Conservation (phyloP, 768 basidiomycete genomes). For the Dacryopinax primogenitus region DNA sequence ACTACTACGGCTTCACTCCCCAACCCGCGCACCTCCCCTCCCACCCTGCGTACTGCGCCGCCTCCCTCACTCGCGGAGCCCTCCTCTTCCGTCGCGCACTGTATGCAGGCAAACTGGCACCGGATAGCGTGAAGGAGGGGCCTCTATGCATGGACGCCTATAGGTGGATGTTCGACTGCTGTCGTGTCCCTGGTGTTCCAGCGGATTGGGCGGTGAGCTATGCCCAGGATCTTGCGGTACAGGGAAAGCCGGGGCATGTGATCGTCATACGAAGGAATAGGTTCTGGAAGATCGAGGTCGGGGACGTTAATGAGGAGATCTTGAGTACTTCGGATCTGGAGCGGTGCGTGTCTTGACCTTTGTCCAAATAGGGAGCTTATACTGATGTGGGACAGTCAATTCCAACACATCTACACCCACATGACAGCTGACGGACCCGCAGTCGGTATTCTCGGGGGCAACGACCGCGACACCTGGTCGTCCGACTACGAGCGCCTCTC, state of each 20-base stretch:
- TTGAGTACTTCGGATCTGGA: slow-evolving; percentile 54
- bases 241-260: slow-evolving; percentile 60
- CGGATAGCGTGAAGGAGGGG: slow-evolving; percentile 54
- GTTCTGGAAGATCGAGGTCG: slow-evolving; percentile 64
- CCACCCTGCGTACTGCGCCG: slow-evolving; percentile 52
- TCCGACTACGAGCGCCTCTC: slow-evolving; percentile 56
- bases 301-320: slow-evolving; percentile 38
- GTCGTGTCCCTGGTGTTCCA: slow-evolving; percentile 58
- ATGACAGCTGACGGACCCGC: slow-evolving; percentile 52
- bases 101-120: slow-evolving; percentile 49
- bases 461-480: slow-evolving; percentile 80
- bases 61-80: slow-evolving; percentile 52
- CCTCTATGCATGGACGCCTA: slow-evolving; percentile 71
- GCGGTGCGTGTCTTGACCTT: slow-evolving; percentile 31
- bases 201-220: slow-evolving; percentile 67
- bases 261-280: slow-evolving; percentile 76
- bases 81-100: slow-evolving; percentile 62
- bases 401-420: slow-evolving; percentile 56
- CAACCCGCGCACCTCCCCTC: slow-evolving; percentile 50
- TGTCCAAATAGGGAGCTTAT: neutral
- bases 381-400: slow-evolving; percentile 37
- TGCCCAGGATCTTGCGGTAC: slow-evolving; percentile 39
- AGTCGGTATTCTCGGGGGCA: slow-evolving; percentile 63
- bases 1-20: slow-evolving; percentile 75
- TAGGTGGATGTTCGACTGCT: slow-evolving; percentile 91